Conservation (phyloP, 73 alveolate species). For the Tetrahymena malaccensis region DNA sequence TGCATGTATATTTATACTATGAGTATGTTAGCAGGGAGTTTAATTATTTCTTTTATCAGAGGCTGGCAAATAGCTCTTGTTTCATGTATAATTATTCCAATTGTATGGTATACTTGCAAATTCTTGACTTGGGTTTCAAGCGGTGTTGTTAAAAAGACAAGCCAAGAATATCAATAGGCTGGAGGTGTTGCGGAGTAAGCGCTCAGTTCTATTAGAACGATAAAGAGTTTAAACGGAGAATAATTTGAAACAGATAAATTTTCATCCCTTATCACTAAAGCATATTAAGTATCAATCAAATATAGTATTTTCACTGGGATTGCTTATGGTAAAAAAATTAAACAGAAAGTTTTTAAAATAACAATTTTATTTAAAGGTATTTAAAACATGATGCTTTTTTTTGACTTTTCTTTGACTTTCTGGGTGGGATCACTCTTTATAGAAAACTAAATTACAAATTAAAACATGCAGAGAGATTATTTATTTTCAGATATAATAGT, state of each 20-base stretch:
- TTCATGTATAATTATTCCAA: not conserved
- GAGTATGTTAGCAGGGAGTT: not conserved
- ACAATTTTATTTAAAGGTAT: not conserved
- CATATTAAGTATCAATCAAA: constrained; percentile 1
- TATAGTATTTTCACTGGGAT: constrained; percentile 9
- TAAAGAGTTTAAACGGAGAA: constrained; percentile 52
- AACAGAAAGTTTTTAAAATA: not conserved
- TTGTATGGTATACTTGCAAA: not conserved
- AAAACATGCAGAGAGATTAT: not conserved
- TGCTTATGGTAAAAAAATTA: not conserved
- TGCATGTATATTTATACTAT: not conserved
- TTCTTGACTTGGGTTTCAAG: not conserved
- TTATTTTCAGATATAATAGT: not conserved
- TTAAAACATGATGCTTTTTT: not conserved
- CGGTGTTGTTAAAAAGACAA: not conserved
- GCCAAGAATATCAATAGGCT: constrained; percentile 49
- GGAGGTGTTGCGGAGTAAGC: constrained; percentile 76
- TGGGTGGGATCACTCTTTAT: not conserved
- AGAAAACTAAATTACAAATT: not conserved
- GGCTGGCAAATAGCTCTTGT: not conserved
- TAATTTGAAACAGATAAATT: constrained; percentile 15
- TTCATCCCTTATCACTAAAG: not conserved
- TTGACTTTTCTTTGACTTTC: not conserved
- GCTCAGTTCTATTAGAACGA: constrained; percentile 66
- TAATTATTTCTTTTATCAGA: not conserved